These are phyloP conservation scores for Paracorniculantispora psalliotae DNA, from an alignment of 2,329 filamentous ascomycete species.

Conservation along the genomic window DNA sequence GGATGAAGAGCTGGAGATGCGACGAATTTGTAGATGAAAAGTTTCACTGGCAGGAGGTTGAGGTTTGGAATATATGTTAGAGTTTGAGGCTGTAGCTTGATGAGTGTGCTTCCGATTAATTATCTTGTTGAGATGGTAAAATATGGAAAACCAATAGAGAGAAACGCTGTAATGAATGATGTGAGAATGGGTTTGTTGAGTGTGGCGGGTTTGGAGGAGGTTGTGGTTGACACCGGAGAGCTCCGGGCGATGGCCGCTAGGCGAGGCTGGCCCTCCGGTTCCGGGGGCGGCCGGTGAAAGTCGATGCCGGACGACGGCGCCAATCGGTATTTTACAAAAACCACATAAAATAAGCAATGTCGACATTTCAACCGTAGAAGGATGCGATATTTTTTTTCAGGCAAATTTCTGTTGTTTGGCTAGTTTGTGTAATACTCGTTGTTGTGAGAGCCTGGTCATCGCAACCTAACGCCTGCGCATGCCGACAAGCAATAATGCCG, in stretches of 20 bases:
- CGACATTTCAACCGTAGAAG: no score
- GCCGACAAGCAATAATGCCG: no score
- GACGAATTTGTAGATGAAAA: background rate
- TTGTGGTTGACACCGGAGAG: conserved; percentile 1
- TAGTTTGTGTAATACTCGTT: no score
- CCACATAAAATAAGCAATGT: background rate
- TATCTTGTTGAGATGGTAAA: background rate
- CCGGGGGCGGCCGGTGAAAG: conserved; percentile 3
- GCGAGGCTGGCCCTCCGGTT: background rate
- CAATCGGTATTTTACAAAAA: background rate
- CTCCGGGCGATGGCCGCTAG: background rate
- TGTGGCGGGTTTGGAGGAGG: background rate
- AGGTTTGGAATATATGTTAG: no score
- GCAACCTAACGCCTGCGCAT: no score
- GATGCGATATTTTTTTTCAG: no score
- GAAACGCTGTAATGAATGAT: background rate
- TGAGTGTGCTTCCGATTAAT: background rate
- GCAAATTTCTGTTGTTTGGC: no score
- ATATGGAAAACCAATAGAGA: background rate
- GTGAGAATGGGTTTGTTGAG: background rate
- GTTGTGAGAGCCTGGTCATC: no score
- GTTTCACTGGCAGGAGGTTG: background rate
- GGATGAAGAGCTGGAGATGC: background rate
- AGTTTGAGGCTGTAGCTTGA: no score
- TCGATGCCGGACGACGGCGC: conserved; percentile 1